Conservation (phyloP, 768 basidiomycete species). For the Tubosaeta sp. region DNA sequence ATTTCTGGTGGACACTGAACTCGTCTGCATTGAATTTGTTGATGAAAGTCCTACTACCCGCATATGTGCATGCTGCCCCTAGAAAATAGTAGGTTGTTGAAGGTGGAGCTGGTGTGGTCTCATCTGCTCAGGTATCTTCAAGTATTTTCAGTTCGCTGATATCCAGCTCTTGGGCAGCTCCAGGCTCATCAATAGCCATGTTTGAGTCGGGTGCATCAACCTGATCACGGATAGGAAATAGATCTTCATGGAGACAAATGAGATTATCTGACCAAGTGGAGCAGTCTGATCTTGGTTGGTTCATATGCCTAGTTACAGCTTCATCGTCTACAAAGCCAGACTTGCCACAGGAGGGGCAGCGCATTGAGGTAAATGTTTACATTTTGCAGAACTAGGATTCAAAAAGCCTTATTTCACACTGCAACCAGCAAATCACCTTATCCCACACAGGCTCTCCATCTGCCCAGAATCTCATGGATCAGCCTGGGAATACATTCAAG, state of each 20-base stretch:
- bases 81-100: background rate
- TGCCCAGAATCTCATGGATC: too few relatives aligned
- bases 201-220: too few relatives aligned
- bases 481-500: too few relatives aligned
- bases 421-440: too few relatives aligned
- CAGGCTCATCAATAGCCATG: background rate
- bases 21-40: constrained; percentile 25
- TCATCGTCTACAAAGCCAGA: background rate
- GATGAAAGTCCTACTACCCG: constrained; percentile 21
- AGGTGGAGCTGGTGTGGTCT: background rate
- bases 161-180: too few relatives aligned
- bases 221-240: background rate
- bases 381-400: too few relatives aligned
- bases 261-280: background rate
- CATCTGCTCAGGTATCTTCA: background rate
- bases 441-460: too few relatives aligned
- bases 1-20: constrained; percentile 11
- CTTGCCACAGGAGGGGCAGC: background rate
- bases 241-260: background rate
- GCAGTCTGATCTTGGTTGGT: background rate
- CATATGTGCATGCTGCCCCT: background rate
- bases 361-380: too few relatives aligned
- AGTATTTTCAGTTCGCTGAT: too few relatives aligned
- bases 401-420: too few relatives aligned
- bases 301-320: background rate